Base-by-base conservation (phyloP, 768 basidiomycete genomes). In the Mrakia frigida region DNA sequence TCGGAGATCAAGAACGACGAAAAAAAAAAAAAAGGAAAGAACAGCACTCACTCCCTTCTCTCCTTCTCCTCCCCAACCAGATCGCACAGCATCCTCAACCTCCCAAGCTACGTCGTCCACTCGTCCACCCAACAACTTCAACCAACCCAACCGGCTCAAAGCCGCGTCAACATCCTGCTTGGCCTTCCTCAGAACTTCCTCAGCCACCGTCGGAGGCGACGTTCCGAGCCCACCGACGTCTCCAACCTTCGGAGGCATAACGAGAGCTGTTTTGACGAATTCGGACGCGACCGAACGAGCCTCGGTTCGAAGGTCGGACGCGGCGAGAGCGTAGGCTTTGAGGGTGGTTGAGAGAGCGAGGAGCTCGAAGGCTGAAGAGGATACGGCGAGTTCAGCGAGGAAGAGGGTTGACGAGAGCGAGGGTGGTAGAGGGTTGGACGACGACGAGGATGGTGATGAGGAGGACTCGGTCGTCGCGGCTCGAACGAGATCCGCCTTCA, bases 11-110 rank as follows among this genome's bases (percentile, higher is more conserved):
- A 28, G 52, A 52, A 13, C 33, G 16, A 23, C 46, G 11, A 50
- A 52, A 56, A 5, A 16, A 33, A 25, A 52, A 14, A 39, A 11
- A 13, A 10, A 14, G 7, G 23, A 33, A 73, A 18, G 16, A 35
- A 9, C 28, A 28, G 31, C 14, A 74, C 73, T 50, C 21, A 74
- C 73, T 33, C 33, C 61, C 10, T 60, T 35, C 61, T 74, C 61
- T 31, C 73, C 73, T 50, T 74, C 73, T 18, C 73, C 73, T 21
- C 73, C 73, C 73, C 73, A 74, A 1, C 73, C 73, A 11, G 13
- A 14, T 67, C 46, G 50, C 18, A 74, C 61, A 35, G 73, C 60
- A 9, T 35, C 35, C 61, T 39, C 61, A 10, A 74, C 33, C 23
- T 43, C 73, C 28, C 35, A 50, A 28, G 28, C 73, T 1, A 67